phyloP scores from a whole-genome alignment of 495 filamentous ascomycete genomes.

The Cenococcum geophilum region DNA sequence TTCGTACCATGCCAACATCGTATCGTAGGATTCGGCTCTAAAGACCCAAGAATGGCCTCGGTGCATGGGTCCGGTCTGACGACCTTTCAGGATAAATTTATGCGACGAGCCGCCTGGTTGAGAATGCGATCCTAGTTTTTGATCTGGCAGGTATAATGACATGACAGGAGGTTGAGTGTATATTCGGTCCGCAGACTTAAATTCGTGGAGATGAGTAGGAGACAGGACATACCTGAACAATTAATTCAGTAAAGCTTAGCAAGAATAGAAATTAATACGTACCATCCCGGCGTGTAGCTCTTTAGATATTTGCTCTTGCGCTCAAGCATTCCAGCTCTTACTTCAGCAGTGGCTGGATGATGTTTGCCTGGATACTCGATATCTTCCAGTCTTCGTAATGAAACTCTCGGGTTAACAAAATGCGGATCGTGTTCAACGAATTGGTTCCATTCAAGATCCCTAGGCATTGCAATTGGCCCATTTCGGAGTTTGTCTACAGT shows the following conservation, averaged over 20 bases:
- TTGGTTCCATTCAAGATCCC: constrained; percentile 80
- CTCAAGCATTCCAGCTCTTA: constrained; percentile 84
- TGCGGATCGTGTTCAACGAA: constrained; percentile 81
- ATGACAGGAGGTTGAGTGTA: constrained; percentile 75
- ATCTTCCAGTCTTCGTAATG: constrained; percentile 68
- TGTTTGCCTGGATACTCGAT: constrained; percentile 93
- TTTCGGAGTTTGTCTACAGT: constrained; percentile 75
- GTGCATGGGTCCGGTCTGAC: constrained; percentile 88
- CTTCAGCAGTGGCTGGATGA: constrained; percentile 78
- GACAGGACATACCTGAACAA: constrained; percentile 81
- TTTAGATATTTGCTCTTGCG: constrained; percentile 98
- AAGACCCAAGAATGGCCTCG: constrained; percentile 97
- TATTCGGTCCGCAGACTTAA: constrained; percentile 79
- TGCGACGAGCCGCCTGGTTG: constrained; percentile 80
- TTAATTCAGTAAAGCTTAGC: constrained; percentile 30
- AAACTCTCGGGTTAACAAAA: constrained; percentile 79
- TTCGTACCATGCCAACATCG: constrained; percentile 94
- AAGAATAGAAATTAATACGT: constrained; percentile 39
- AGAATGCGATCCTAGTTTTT: constrained; percentile 91
- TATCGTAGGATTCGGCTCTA: constrained; percentile 87
- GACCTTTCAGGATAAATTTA: constrained; percentile 95
- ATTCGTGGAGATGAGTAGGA: constrained; percentile 94
- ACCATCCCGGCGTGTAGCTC: constrained; percentile 97
- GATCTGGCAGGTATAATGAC: constrained; percentile 90
- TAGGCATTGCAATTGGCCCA: constrained; percentile 81